Evolutionary conservation across 2,329 filamentous ascomycete genomes (phyloP), one percentile per base, ranked within the genome.

Genomic region (Penicillium sp.): DNA sequence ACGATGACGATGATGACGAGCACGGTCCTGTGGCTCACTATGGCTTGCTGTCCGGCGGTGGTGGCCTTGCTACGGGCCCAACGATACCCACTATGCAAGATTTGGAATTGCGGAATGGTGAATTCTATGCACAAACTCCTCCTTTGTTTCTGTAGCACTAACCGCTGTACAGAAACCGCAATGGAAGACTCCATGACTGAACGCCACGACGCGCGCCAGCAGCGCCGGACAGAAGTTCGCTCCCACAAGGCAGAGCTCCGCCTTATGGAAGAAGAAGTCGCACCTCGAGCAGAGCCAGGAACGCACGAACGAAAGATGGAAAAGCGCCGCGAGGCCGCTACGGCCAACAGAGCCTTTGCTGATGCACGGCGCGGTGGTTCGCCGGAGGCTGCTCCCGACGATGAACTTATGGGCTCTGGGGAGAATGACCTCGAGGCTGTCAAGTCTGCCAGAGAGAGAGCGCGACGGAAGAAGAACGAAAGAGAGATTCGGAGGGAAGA

Each of bases 291-390:
- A 0, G 92, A 95, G 63, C 81, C 93, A 0, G 93, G 93, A 0
- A 91, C 91, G 1, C 88, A 89, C 50, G 94, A 97, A 79, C 88
- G 94, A 11, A 86, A 88, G 71, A 83, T 98, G 1, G 94, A 99
- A 80, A 97, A 97, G 84, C 90, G 89, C 66, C 85, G 85, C 38
- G 90, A 91, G 65, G 82, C 86, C 5, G 90, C 90, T 31, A 88
- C 90, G 7, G 87, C 89, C 67, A 89, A 96, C 81, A 86, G 88
- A 29, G 85, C 86, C 11, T 97, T 96, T 72, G 81, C 81, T 8
- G 74, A 78, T 80, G 87, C 61, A 83, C 93, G 66, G 73, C 81
- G 67, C 3, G 79, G 79, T 21, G 88, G 85, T 66, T 89, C 88
- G 13, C 86, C 89, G 65, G 85, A 81, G 19, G 91, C 91, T 52